phyloP scores from a whole-genome alignment of 345 rosid species.

The Theobroma cacao region DNA sequence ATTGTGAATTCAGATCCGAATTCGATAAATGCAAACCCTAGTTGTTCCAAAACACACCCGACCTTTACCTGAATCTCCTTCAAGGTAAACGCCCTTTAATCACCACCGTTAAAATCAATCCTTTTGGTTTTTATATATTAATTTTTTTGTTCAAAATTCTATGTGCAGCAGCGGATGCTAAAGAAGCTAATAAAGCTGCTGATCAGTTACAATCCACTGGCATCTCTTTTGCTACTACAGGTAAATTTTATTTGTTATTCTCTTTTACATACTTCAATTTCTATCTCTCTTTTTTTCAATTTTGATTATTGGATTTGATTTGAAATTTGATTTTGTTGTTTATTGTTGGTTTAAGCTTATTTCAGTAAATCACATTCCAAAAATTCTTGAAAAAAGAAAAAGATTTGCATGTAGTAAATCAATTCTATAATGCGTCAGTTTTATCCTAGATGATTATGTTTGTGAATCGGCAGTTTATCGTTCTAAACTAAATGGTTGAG shows the following conservation, averaged over 20 bases:
- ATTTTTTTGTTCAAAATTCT: not conserved
- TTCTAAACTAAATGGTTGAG: not conserved
- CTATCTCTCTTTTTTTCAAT: not conserved
- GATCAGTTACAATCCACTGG: conserved; percentile 31
- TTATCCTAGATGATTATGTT: not conserved
- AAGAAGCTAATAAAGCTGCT: conserved; percentile 29
- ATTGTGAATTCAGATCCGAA: conserved; percentile 50
- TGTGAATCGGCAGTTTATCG: not conserved
- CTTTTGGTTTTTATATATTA: not conserved
- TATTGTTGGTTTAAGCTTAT: not conserved
- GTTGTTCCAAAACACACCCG: conserved; percentile 46
- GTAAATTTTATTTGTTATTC: not conserved
- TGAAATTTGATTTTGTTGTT: not conserved
- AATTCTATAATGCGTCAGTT: not conserved
- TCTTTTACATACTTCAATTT: not conserved
- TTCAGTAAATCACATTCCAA: not conserved
- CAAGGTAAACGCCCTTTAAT: conserved; percentile 21
- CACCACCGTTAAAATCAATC: not conserved
- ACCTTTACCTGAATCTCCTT: conserved; percentile 47
- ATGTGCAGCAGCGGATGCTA: conserved; percentile 20
- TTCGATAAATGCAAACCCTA: conserved; percentile 51
- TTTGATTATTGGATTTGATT: conserved; percentile 1
- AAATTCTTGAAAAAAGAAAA: not conserved
- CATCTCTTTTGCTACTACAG: conserved; percentile 26
- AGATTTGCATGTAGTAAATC: not conserved